Percentiles rank a stretch among this genome's conserved stretches.
These are phyloP conservation scores for Linaria vulgaris DNA, from an alignment of 257 asterid species.

Conservation along the genomic window DNA sequence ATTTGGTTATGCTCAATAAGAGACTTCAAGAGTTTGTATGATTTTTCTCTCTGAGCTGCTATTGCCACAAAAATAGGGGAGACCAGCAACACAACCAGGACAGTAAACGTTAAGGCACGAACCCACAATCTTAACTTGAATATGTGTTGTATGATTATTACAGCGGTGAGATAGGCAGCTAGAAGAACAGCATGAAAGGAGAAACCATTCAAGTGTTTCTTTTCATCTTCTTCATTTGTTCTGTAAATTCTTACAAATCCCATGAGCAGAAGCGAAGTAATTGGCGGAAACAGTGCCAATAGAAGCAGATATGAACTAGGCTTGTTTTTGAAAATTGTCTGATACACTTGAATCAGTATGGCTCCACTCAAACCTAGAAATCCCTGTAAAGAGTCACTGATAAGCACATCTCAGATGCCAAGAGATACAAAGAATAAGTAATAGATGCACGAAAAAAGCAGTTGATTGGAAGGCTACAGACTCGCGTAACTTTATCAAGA, in stretches of 20 bases:
- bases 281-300: slow-evolving; percentile 45
- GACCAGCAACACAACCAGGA: slow-evolving; percentile 57
- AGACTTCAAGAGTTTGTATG: slow-evolving; percentile 49
- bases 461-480: background rate
- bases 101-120: slow-evolving; percentile 39
- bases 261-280: slow-evolving; percentile 64
- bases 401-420: slow-evolving; percentile 3
- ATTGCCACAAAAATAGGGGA: slow-evolving; percentile 55
- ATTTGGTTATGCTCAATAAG: slow-evolving; percentile 75
- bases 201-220: slow-evolving; percentile 61
- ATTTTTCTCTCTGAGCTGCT: slow-evolving; percentile 57
- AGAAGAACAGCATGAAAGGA: slow-evolving; percentile 58
- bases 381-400: slow-evolving; percentile 38
- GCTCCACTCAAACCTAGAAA: slow-evolving; percentile 71
- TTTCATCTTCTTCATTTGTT: slow-evolving; percentile 63
- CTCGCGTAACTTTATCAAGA: too few species aligned
- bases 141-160: slow-evolving; percentile 55
- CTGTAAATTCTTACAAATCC: slow-evolving; percentile 54
- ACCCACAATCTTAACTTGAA: slow-evolving; percentile 39
- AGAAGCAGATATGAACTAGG: slow-evolving; percentile 52
- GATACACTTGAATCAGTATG: slow-evolving; percentile 51
- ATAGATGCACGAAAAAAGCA: slow-evolving; percentile 13
- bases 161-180: slow-evolving; percentile 71
- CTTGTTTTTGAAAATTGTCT: slow-evolving; percentile 49
- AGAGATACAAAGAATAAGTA: slow-evolving; percentile 11